phyloP scores from a whole-genome alignment of 306 rosid species.

The Malus sylvestris region DNA sequence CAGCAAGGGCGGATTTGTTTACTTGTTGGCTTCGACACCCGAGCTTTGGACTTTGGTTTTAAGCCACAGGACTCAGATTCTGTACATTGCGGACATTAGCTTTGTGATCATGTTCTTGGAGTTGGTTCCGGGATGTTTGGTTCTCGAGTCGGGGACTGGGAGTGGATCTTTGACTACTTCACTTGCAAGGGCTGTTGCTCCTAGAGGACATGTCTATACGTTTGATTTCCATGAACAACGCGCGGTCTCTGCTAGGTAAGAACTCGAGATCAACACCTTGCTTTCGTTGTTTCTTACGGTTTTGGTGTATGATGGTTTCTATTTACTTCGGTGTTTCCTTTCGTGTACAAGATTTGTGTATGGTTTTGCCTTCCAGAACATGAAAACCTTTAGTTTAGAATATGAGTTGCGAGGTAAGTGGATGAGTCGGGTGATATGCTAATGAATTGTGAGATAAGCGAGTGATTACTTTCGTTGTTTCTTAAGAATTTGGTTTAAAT shows the following conservation, averaged over 20 bases:
- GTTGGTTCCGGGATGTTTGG: slow-evolving; percentile 70
- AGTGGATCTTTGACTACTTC: slow-evolving; percentile 89
- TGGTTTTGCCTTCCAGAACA: background rate
- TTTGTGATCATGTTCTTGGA: slow-evolving; percentile 77
- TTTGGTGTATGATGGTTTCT: background rate
- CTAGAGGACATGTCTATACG: slow-evolving; percentile 67
- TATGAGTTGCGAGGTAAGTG: background rate
- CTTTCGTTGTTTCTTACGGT: background rate
- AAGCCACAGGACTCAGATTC: slow-evolving; percentile 87
- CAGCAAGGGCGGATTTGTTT: slow-evolving; percentile 72
- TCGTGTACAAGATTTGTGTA: background rate
- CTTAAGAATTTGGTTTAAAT: no score
- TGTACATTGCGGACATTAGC: slow-evolving; percentile 82
- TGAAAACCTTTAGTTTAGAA: background rate
- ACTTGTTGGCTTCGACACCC: slow-evolving; percentile 83
- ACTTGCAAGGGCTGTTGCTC: slow-evolving; percentile 76
- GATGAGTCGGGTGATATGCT: no score
- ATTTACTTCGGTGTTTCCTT: background rate
- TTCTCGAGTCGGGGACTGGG: slow-evolving; percentile 90
- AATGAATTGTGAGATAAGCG: no score
- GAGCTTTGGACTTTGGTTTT: slow-evolving; percentile 84
- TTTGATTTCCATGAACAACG: slow-evolving; percentile 92
- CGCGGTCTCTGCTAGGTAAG: slow-evolving; percentile 78
- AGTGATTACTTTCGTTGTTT: no score
- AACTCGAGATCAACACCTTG: background rate